These are phyloP conservation scores for Penicillium sp. DNA, from an alignment of 2,329 filamentous ascomycete genomes.

Conservation along the genomic window DNA sequence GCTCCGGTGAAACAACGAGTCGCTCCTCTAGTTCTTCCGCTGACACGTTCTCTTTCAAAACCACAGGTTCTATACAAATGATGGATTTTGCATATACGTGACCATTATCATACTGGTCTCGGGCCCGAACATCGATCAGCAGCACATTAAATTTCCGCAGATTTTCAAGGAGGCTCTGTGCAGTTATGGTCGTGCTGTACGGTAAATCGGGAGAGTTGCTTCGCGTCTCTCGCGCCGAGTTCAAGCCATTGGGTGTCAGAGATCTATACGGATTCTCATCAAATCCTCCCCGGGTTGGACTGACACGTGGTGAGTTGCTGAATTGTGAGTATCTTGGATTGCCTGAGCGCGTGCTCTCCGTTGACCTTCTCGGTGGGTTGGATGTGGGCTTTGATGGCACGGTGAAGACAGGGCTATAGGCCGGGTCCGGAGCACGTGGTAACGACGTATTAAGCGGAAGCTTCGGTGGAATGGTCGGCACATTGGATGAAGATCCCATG, in stretches of 20 bases:
- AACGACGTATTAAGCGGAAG: slow-evolving; percentile 44
- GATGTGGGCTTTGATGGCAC: slow-evolving; percentile 40
- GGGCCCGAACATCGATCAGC: slow-evolving; percentile 79
- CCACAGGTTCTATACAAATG: slow-evolving; percentile 86
- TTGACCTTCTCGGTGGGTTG: slow-evolving; percentile 43
- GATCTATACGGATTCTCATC: slow-evolving; percentile 48
- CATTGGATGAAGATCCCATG: slow-evolving; percentile 40
- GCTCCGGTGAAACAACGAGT: slow-evolving; percentile 49
- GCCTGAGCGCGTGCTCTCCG: slow-evolving; percentile 42
- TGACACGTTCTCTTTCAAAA: slow-evolving; percentile 66
- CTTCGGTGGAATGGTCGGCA: slow-evolving; percentile 45
- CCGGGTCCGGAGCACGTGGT: slow-evolving; percentile 50
- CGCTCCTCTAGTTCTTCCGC: slow-evolving; percentile 60
- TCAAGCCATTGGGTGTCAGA: slow-evolving; percentile 44
- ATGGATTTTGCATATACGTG: slow-evolving; percentile 82
- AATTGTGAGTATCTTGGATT: slow-evolving; percentile 40
- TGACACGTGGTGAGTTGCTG: slow-evolving; percentile 34
- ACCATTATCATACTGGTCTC: slow-evolving; percentile 79
- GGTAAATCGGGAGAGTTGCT: slow-evolving; percentile 51
- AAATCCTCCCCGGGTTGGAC: slow-evolving; percentile 34
- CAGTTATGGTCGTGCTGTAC: slow-evolving; percentile 63
- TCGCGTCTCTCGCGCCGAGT: slow-evolving; percentile 40
- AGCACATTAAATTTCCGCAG: slow-evolving; percentile 68
- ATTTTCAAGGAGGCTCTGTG: slow-evolving; percentile 69
- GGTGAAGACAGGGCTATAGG: slow-evolving; percentile 49